Conservation (phyloP, 139 green algal genomes). For the Diplosphaera chodatii region DNA sequence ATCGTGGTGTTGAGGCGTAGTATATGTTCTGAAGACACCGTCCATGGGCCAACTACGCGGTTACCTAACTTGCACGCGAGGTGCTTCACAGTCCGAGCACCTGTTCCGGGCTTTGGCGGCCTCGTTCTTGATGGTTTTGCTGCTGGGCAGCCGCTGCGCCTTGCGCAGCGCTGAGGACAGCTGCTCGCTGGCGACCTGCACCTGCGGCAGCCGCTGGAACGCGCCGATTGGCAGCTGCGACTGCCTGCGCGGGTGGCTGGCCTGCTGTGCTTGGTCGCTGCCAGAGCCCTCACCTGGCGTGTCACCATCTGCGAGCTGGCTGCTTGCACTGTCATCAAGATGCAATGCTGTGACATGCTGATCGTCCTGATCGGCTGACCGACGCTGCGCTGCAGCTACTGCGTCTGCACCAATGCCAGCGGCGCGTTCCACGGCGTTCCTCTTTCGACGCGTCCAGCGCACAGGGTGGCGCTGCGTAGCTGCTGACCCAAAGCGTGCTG, state of each 20-base stretch:
- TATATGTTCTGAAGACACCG: too few relatives aligned
- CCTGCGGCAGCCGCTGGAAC: conserved; percentile 27
- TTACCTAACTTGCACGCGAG: conserved; percentile 1
- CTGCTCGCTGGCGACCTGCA: conserved; percentile 54
- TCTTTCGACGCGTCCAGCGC: not conserved
- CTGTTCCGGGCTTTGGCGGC: conserved; percentile 60
- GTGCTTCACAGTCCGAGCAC: too few relatives aligned
- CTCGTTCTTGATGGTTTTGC: conserved; percentile 63
- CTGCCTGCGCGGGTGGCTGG: not conserved
- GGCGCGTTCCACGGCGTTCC: not conserved
- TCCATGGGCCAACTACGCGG: not conserved
- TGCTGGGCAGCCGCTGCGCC: conserved; percentile 24
- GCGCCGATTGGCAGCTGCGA: conserved; percentile 5
- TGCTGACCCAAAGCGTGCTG: not conserved
- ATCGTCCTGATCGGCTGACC: too few relatives aligned
- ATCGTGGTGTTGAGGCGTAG: too few relatives aligned
- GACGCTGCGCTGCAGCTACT: too few relatives aligned
- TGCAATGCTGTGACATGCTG: too few relatives aligned
- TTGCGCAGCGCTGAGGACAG: conserved; percentile 57
- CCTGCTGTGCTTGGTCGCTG: too few relatives aligned
- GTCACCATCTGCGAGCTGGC: too few relatives aligned
- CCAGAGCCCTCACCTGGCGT: too few relatives aligned
- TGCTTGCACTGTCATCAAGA: too few relatives aligned
- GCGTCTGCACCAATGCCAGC: not conserved
- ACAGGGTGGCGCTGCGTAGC: not conserved